Evolutionary conservation across 345 rosid genomes (phyloP), one percentile per base, ranked within the genome.

Genomic region (Anacardium occidentale): DNA sequence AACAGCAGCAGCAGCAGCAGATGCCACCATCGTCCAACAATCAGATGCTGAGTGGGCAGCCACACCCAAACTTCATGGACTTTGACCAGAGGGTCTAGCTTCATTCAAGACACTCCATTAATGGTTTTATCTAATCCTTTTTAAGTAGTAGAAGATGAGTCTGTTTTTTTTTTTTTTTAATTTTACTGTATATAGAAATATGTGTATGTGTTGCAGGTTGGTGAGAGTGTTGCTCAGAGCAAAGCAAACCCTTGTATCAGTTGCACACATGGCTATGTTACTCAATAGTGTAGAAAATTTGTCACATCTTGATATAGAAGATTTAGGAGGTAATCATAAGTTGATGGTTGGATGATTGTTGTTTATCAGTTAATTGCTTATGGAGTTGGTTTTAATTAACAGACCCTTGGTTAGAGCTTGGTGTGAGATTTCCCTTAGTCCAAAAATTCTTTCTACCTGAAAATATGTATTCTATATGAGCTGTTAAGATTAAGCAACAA

Each of bases 31-130:
- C 87, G 64, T 78, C 86, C 67, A 79, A 62, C 64, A 79, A 74
- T 73, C 80, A 72, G 72, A 64, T 64, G 51, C 53, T 47, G 24
- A 78, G 83, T 2, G 89, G 87, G 59, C 89, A 83, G 76, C 66
- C 85, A 10, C 75, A 7, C 56, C 78, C 83, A 3, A 85, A 76
- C 79, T 87, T 82, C 78, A 54, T 78, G 73, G 83, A 86, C 80
- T 85, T 87, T 64, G 75, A 77, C 74, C 77, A 77, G 77, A 76
- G 84, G 82, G 79, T 73, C 75, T 76, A 80, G 75, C 62, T 73
- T 69, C 66, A 34, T 24, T 62, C 25, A 5, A 71, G 22, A 51
- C 62, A 29, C 11, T 13, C 15, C 26, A 18, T 52, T 53, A 12
- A 24, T 10, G n/a, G 60, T 48, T 64, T 10, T 12, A 70, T 48